phyloP scores from a whole-genome alignment of 1,284 basidiomycete genomes.

The Termitomyces sp. region DNA sequence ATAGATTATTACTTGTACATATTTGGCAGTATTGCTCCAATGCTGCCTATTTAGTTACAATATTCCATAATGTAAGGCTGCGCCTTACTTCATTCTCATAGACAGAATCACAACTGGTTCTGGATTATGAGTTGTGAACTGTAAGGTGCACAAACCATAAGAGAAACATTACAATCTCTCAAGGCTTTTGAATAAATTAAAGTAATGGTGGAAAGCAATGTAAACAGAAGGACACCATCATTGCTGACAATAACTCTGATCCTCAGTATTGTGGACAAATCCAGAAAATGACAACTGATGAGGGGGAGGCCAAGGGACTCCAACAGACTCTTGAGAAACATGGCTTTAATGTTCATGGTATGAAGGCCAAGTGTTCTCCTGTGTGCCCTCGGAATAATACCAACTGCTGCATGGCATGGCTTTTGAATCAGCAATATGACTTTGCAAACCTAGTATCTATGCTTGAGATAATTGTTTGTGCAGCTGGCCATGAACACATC shows the following conservation, averaged over 20 bases:
- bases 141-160: too few species aligned
- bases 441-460: not conserved
- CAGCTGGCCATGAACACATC: not conserved
- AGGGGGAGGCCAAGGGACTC: not conserved
- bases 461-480: not conserved
- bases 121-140: too few species aligned
- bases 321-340: not conserved
- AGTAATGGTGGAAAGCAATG: not conserved
- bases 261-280: not conserved
- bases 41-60: too few species aligned
- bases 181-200: not conserved
- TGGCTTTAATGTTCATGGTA: slow-evolving; percentile 2
- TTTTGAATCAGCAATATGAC: slow-evolving; percentile 17
- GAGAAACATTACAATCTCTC: too few species aligned
- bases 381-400: slow-evolving; percentile 20
- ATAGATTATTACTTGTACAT: too few species aligned
- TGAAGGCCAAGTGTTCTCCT: slow-evolving; percentile 20
- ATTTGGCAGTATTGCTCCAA: too few species aligned
- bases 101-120: too few species aligned
- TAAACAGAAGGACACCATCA: not conserved
- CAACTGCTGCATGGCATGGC: slow-evolving; percentile 30
- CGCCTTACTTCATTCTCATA: too few species aligned
- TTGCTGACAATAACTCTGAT: not conserved
- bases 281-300: not conserved
- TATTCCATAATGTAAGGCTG: too few species aligned